Evolutionary conservation across 1,284 basidiomycete genomes (phyloP), one percentile per base, ranked within the genome.

Genomic region (Fomitopsis schrenkii): DNA sequence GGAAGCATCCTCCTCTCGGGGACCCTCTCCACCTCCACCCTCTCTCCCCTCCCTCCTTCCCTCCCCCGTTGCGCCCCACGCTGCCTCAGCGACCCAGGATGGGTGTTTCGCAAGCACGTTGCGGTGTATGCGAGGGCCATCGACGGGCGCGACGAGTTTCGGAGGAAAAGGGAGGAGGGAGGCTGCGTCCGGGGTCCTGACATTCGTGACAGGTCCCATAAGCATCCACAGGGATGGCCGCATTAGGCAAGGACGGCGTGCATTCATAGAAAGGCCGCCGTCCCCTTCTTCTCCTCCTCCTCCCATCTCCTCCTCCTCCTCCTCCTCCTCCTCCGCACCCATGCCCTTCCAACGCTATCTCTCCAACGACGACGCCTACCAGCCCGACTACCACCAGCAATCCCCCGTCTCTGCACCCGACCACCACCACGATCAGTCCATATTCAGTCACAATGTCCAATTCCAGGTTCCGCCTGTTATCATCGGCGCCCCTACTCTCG

Each of bases 401-500:
- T 41, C 26, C 44, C 41, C 35, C 35, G 33, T 7, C 19, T 17
- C 15, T 19, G 45, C 26, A 33, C 33, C 42, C 42, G 48, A 33
- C 38, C 22, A 26, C 40, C 52, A 15, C 48, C 15, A 68, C 55
- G 65, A 70, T 65, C 61, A 63, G 48, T 61, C 66, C 38, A 62
- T 67, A 33, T 66, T 69, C 59, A 61, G 73, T 8, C 68, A 72
- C 63, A 71, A 70, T 9, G 70, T 87, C 55, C 80, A 83, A 57
- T 81, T 90, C 62, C 85, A 87, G 68, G 75, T 90, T 46, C 88
- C 88, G 8, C 75, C 79, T 17, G 88, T 86, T 68, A 80, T 90
- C 70, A 74, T 83, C 62, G 79, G 80, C 2, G 76, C 80, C 0
- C 83, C 86, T 7, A 80, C 80, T 3, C 78, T 90, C 28, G 86